Evolutionary conservation across 1,284 basidiomycete genomes (phyloP).

Genomic region (Phaffia rhodozyma): DNA sequence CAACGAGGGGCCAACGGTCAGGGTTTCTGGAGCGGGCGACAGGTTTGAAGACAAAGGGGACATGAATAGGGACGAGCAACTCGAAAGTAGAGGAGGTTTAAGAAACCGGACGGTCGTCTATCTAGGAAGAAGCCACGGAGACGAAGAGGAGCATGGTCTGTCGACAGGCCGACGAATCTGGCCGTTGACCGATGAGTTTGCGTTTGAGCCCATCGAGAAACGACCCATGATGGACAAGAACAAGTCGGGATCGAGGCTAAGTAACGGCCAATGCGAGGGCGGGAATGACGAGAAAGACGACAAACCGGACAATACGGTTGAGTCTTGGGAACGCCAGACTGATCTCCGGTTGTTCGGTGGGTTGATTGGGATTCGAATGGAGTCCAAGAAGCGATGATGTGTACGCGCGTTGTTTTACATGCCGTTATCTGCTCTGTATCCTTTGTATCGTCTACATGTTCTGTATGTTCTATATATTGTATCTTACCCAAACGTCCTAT

Average conservation of each 20-base stretch:
- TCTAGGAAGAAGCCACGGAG: too few relatives aligned
- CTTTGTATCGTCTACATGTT: too few relatives aligned
- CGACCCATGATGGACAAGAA: background rate
- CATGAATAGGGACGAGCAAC: background rate
- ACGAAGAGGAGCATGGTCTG: too few relatives aligned
- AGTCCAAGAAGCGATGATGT: constrained; percentile 2
- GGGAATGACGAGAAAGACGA: background rate
- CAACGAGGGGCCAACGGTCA: background rate
- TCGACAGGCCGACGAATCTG: background rate
- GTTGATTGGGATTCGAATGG: constrained; percentile 12
- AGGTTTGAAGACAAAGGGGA: background rate
- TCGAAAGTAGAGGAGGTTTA: background rate
- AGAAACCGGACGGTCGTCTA: too few relatives aligned
- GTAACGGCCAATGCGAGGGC: background rate
- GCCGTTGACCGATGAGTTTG: background rate
- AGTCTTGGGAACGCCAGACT: constrained; percentile 14
- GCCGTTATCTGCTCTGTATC: too few relatives aligned
- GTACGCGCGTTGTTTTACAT: too few relatives aligned
- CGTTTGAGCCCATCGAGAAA: background rate
- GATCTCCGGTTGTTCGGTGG: constrained; percentile 13
- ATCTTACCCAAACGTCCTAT: too few relatives aligned
- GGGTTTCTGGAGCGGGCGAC: background rate
- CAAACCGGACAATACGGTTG: background rate
- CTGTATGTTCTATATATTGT: too few relatives aligned
- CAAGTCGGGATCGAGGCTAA: background rate